Evolutionary conservation across 2,329 filamentous ascomycete species (phyloP).

Genomic region (Dactylellina cionopaga): DNA sequence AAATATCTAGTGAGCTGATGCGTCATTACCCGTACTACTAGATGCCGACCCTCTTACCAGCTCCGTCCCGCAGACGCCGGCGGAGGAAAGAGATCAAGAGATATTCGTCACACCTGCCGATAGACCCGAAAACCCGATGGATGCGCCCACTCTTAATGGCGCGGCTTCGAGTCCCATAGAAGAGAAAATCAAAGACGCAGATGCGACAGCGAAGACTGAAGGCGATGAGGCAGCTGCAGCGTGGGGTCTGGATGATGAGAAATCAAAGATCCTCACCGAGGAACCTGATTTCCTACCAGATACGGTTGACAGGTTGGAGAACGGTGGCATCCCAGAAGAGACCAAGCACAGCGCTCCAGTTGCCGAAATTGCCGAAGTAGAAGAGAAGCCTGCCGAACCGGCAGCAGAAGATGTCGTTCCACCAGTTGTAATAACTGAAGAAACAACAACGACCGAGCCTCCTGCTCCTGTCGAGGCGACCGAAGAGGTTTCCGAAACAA

Average conservation of each 20-base stretch:
- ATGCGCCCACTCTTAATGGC: conserved; percentile 39
- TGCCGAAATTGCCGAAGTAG: not conserved
- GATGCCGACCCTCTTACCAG: conserved; percentile 42
- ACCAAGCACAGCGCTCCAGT: not conserved
- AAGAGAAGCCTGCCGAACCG: conserved; percentile 3
- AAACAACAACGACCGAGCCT: not conserved
- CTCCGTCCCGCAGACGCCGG: conserved; percentile 35
- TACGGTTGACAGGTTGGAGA: conserved; percentile 37
- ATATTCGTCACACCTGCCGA: conserved; percentile 45
- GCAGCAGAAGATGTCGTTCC: conserved; percentile 4
- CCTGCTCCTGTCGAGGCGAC: not conserved
- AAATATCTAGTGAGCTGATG: conserved; percentile 26
- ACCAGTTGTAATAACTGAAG: conserved; percentile 4
- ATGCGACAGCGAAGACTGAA: conserved; percentile 45
- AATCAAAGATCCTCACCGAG: conserved; percentile 23
- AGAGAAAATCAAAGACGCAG: conserved; percentile 13
- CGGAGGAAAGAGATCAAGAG: conserved; percentile 32
- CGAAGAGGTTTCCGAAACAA: conserved; percentile 17
- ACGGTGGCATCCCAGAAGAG: conserved; percentile 18
- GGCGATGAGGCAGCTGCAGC: conserved; percentile 41
- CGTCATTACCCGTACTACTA: conserved; percentile 32
- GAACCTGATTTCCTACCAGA: conserved; percentile 40
- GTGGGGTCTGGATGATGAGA: conserved; percentile 43
- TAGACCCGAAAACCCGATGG: conserved; percentile 47
- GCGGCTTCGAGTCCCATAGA: conserved; percentile 26